These are phyloP conservation scores for Penicillium manginii DNA, from an alignment of 495 filamentous ascomycete genomes.

Conservation along the genomic window DNA sequence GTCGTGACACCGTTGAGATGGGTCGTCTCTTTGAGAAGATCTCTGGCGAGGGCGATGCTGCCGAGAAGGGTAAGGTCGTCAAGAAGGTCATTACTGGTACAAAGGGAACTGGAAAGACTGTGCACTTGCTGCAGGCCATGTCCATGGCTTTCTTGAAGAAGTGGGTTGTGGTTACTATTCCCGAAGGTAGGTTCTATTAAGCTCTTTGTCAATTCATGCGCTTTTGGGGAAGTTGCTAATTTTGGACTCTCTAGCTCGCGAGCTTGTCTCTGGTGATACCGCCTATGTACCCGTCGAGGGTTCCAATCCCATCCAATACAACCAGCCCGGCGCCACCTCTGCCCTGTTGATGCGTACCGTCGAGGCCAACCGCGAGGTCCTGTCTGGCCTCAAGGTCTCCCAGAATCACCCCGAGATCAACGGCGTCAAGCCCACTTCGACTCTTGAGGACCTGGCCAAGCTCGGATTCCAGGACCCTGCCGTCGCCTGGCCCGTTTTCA, in stretches of 20 bases:
- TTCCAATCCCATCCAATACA: conserved; percentile 63
- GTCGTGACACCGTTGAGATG: conserved; percentile 74
- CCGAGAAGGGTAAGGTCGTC: conserved; percentile 57
- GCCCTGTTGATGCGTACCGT: conserved; percentile 70
- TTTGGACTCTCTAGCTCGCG: conserved; percentile 62
- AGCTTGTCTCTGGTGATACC: conserved; percentile 76
- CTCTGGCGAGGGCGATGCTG: conserved; percentile 40
- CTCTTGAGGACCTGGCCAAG: conserved; percentile 68
- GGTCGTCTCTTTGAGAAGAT: conserved; percentile 61
- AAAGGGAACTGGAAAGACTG: conserved; percentile 79
- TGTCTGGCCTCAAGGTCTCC: conserved; percentile 61
- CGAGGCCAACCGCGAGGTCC: conserved; percentile 70
- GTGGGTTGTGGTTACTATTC: conserved; percentile 88
- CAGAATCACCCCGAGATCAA: conserved; percentile 61
- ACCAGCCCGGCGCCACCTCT: conserved; percentile 75
- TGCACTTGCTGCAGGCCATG: conserved; percentile 83
- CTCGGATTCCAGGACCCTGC: conserved; percentile 75
- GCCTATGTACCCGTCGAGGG: conserved; percentile 73
- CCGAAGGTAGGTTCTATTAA: conserved; percentile 68
- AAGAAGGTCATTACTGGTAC: conserved; percentile 74
- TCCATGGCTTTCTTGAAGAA: conserved; percentile 78
- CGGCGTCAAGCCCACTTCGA: conserved; percentile 58
- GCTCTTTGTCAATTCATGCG: not conserved
- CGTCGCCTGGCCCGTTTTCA: conserved; percentile 79
- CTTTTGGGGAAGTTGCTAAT: conserved; percentile 14